These are phyloP conservation scores for Nasturtium officinale DNA, from an alignment of 345 rosid genomes.

Conservation along the genomic window DNA sequence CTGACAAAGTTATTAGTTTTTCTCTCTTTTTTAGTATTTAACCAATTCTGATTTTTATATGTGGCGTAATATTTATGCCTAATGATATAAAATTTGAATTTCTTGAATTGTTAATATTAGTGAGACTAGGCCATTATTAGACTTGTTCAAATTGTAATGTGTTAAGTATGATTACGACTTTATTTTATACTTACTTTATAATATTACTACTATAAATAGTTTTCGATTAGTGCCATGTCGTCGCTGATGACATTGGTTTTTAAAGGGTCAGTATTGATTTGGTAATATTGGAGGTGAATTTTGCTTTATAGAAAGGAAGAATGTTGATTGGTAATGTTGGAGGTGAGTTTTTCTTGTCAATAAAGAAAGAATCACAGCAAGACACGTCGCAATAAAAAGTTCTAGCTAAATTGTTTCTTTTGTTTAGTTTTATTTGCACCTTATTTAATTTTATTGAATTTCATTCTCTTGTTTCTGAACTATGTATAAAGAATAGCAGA, in stretches of 20 bases:
- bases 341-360: neutral
- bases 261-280: neutral
- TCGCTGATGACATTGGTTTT: too few relatives aligned
- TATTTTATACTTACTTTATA: neutral
- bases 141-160: slow-evolving; percentile 31
- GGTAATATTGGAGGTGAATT: neutral
- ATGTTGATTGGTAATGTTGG: neutral
- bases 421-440: neutral
- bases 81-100: neutral
- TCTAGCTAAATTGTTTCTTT: neutral
- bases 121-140: slow-evolving; percentile 25
- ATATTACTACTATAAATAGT: neutral
- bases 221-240: neutral
- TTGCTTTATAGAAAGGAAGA: neutral
- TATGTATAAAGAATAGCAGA: too few relatives aligned
- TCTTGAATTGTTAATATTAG: slow-evolving; percentile 3
- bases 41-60: neutral
- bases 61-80: slow-evolving; percentile 4
- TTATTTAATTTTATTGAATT: neutral
- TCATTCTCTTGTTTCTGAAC: neutral
- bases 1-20: slow-evolving; percentile 46
- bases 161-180: slow-evolving; percentile 29
- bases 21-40: neutral
- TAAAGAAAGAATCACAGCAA: neutral
- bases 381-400: neutral